These are phyloP conservation scores for Magnolia sinica DNA, from an alignment of 164 flowering plant species.

Conservation along the genomic window DNA sequence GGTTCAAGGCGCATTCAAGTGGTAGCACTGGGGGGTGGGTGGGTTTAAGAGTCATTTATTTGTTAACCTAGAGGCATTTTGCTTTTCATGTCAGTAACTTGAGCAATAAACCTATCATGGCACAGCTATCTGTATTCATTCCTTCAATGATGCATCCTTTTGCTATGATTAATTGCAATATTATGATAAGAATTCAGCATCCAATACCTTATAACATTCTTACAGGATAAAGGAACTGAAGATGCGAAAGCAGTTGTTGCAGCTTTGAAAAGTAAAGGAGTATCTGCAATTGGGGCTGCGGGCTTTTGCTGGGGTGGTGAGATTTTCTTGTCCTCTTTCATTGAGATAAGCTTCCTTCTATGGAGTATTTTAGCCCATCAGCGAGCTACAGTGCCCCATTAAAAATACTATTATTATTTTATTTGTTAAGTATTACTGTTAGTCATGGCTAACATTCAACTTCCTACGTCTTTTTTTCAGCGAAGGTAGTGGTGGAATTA, in stretches of 20 bases:
- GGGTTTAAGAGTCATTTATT: too few species aligned
- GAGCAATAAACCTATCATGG: background rate
- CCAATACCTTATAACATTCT: background rate
- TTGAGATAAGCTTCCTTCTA: background rate
- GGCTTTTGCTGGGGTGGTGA: conserved; percentile 83
- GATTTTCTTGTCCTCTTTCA: conserved; percentile 3
- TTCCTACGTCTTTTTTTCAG: conserved; percentile 29
- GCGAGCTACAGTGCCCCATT: background rate
- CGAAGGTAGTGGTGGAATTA: conserved; percentile 61
- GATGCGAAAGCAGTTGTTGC: conserved; percentile 54
- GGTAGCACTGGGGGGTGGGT: too few species aligned
- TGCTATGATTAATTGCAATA: background rate
- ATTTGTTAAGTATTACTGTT: background rate
- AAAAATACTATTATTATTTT: background rate
- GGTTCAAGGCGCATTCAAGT: too few species aligned
- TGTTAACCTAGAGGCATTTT: too few species aligned
- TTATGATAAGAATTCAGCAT: background rate
- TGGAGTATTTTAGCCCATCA: background rate
- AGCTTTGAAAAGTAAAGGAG: conserved; percentile 51
- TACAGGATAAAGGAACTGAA: conserved; percentile 57
- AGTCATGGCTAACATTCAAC: background rate
- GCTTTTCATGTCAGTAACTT: too few species aligned
- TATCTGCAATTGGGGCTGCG: conserved; percentile 52
- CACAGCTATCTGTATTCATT: background rate
- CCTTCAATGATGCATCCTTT: background rate